A percentile compares a stretch with the other conserved stretches of the same genome.
These are phyloP conservation scores for Claviceps monticola DNA, from an alignment of 2,329 filamentous ascomycete genomes.

Conservation along the genomic window DNA sequence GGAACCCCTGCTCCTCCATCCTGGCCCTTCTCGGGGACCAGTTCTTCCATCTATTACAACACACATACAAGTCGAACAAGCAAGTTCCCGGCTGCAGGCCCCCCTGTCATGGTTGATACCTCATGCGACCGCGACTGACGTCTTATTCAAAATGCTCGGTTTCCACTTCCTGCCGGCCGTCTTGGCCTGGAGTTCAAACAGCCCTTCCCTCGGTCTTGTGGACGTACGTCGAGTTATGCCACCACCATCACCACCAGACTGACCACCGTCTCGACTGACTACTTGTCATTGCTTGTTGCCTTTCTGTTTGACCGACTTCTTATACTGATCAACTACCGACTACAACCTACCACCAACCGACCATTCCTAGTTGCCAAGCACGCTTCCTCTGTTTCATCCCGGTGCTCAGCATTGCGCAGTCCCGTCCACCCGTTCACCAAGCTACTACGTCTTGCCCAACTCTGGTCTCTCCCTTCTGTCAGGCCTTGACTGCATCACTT, in stretches of 20 bases:
- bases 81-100: conserved; percentile 17
- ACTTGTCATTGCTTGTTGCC: neutral
- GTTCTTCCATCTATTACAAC: neutral
- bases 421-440: conserved; percentile 9
- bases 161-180: conserved; percentile 1
- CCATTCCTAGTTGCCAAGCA: neutral
- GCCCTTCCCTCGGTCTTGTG: neutral
- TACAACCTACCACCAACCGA: neutral
- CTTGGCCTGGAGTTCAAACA: neutral
- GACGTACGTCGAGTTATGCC: neutral
- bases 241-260: neutral
- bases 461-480: neutral
- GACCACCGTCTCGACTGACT: neutral
- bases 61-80: conserved; percentile 8
- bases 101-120: conserved; percentile 8
- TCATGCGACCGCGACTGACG: conserved; percentile 7
- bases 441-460: neutral
- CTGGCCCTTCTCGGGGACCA: conserved; percentile 4
- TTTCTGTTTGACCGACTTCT: neutral
- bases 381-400: conserved; percentile 4
- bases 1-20: conserved; percentile 6
- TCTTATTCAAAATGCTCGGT: conserved; percentile 1
- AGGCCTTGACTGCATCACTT: neutral
- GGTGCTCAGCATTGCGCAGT: conserved; percentile 11
- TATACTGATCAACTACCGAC: neutral